A percentile compares a stretch with the other conserved stretches of the same genome.
phyloP scores from a whole-genome alignment of 108 stramenopile genomes.

The Seminavis robusta region DNA sequence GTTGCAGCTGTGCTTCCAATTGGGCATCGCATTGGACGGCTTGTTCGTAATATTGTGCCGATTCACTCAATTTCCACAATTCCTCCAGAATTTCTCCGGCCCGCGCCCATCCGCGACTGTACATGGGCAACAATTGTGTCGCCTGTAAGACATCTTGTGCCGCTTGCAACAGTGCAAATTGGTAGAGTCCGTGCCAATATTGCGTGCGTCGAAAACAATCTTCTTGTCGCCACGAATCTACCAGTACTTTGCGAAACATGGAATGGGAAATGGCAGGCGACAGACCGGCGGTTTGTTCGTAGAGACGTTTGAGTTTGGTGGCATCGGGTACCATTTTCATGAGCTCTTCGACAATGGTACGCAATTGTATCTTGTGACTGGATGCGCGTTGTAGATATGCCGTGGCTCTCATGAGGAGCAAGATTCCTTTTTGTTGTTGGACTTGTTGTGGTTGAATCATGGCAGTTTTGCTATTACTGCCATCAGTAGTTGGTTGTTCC shows the following conservation, averaged over 20 bases:
- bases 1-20: conserved; percentile 31
- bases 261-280: conserved; percentile 33
- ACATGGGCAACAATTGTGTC: conserved; percentile 58
- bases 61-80: conserved; percentile 68
- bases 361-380: conserved; percentile 45
- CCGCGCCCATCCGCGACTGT: conserved; percentile 49
- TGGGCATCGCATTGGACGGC: conserved; percentile 58
- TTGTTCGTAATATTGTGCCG: conserved; percentile 54
- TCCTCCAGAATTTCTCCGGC: conserved; percentile 71
- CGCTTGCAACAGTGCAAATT: conserved; percentile 71
- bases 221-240: conserved; percentile 44
- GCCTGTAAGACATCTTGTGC: conserved; percentile 64
- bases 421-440: conserved; percentile 42
- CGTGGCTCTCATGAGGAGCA: conserved; percentile 60
- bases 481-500: background rate
- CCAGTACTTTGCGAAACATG: conserved; percentile 37
- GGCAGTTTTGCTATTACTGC: no score
- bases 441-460: background rate
- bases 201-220: conserved; percentile 49
- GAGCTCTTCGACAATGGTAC: conserved; percentile 39
- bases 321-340: conserved; percentile 38
- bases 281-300: conserved; percentile 34
- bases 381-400: conserved; percentile 60
- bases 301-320: conserved; percentile 35
- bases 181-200: conserved; percentile 80